Conservation (phyloP, 805 yeast species). For the Metschnikowia similis region DNA sequence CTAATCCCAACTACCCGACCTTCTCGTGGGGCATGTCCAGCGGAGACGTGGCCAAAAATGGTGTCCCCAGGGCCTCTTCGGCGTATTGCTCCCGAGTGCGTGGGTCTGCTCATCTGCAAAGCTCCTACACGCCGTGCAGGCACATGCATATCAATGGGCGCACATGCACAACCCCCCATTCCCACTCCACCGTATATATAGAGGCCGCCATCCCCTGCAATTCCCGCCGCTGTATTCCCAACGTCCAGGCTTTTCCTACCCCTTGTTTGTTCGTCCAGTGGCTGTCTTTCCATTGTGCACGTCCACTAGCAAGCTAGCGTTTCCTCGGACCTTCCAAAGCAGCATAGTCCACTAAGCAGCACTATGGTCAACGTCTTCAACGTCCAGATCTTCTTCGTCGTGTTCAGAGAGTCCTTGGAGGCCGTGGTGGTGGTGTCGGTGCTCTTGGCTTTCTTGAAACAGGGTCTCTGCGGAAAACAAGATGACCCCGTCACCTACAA, state of each 20-base stretch:
- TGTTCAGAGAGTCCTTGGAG: constrained; percentile 89
- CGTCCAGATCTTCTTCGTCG: constrained; percentile 78
- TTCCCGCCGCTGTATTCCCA: background rate
- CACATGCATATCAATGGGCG: background rate
- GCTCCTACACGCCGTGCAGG: background rate
- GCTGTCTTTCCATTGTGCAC: background rate
- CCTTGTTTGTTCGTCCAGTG: background rate
- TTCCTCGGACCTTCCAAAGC: background rate
- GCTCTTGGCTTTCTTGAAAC: constrained; percentile 83
- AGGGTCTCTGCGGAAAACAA: constrained; percentile 61
- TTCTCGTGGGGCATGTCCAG: too few species aligned
- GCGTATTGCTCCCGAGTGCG: background rate
- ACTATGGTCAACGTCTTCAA: constrained; percentile 56
- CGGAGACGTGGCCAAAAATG: too few species aligned
- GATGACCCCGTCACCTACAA: constrained; percentile 54
- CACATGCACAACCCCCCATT: background rate
- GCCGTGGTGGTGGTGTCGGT: constrained; percentile 91
- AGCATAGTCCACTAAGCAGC: background rate
- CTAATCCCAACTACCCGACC: too few species aligned
- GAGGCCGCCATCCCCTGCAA: background rate
- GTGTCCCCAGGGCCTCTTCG: background rate
- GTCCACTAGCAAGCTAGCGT: background rate
- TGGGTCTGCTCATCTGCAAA: background rate
- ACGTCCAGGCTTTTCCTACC: background rate
- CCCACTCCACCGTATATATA: background rate